A percentile compares a stretch with the other conserved stretches of the same genome.
Conservation (phyloP, 108 stramenopile species). For the Skeletonema tropicum region DNA sequence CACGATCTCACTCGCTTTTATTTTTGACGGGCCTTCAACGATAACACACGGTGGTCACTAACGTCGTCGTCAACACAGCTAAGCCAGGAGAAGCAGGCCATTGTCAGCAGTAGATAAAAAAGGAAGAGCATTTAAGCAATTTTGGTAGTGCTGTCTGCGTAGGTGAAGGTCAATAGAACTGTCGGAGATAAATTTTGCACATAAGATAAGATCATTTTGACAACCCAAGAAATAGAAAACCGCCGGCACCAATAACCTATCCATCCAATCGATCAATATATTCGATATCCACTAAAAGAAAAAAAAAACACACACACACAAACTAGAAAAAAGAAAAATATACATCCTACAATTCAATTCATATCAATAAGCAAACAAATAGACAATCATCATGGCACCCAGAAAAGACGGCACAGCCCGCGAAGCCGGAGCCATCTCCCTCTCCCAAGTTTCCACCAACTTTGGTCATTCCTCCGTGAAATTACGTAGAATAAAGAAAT, state of each 20-base stretch:
- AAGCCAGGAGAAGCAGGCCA: background rate
- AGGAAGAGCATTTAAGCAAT: background rate
- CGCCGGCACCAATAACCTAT: background rate
- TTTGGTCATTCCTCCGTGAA: constrained; percentile 94
- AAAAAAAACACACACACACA: background rate
- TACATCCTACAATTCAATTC: background rate
- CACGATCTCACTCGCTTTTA: too few relatives aligned
- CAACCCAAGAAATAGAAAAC: background rate
- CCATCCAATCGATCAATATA: background rate
- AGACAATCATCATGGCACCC: constrained; percentile 26
- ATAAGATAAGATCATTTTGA: background rate
- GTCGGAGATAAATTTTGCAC: background rate
- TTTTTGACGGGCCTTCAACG: too few relatives aligned
- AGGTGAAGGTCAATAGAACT: background rate
- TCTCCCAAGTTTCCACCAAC: constrained; percentile 84
- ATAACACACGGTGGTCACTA: too few relatives aligned
- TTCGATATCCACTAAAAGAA: background rate
- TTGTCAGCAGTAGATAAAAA: background rate
- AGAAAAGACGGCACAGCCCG: constrained; percentile 50
- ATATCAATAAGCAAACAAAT: background rate
- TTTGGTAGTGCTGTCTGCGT: background rate
- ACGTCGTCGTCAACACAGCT: background rate
- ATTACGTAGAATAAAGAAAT: constrained; percentile 88
- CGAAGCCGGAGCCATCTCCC: constrained; percentile 80
- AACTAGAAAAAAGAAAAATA: background rate